Percentiles rank a stretch among this genome's conserved stretches.
These are phyloP conservation scores for Naganishia antarctica DNA, from an alignment of 768 basidiomycete genomes.

Conservation along the genomic window DNA sequence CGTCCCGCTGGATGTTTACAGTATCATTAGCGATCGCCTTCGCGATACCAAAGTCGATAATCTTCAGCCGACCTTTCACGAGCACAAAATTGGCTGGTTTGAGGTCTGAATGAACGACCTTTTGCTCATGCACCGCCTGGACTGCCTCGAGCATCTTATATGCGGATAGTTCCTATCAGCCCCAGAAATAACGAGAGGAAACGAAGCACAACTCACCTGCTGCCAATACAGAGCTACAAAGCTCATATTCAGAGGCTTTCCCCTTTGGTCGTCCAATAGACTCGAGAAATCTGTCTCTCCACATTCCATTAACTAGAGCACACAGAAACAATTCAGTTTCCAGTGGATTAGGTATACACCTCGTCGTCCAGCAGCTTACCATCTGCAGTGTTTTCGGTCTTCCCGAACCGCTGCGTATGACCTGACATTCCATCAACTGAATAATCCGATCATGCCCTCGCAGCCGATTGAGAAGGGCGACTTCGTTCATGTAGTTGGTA, in stretches of 20 bases:
- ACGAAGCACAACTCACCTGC: conserved; percentile 59
- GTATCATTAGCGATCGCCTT: conserved; percentile 98
- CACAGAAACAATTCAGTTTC: neutral
- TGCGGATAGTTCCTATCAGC: neutral
- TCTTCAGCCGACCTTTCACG: conserved; percentile 86
- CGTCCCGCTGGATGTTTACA: conserved; percentile 93
- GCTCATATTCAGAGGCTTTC: conserved; percentile 80
- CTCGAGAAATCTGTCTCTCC: conserved; percentile 88
- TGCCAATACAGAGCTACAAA: conserved; percentile 97
- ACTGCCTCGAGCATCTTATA: conserved; percentile 93
- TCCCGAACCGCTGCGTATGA: conserved; percentile 66
- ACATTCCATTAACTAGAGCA: conserved; percentile 75
- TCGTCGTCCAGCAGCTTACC: conserved; percentile 43
- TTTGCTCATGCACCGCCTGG: conserved; percentile 96
- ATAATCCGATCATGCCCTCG: conserved; percentile 90
- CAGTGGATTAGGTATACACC: neutral
- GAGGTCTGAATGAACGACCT: conserved; percentile 96
- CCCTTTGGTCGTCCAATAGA: conserved; percentile 75
- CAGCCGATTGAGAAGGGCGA: conserved; percentile 84
- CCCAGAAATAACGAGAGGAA: neutral
- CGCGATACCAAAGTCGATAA: conserved; percentile 99
- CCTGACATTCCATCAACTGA: conserved; percentile 81
- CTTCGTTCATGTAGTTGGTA: conserved; percentile 92
- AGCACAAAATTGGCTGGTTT: conserved; percentile 98
- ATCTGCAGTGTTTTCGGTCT: conserved; percentile 58